phyloP scores from a whole-genome alignment of 2,329 filamentous ascomycete species.

The Venturia aucupariae region DNA sequence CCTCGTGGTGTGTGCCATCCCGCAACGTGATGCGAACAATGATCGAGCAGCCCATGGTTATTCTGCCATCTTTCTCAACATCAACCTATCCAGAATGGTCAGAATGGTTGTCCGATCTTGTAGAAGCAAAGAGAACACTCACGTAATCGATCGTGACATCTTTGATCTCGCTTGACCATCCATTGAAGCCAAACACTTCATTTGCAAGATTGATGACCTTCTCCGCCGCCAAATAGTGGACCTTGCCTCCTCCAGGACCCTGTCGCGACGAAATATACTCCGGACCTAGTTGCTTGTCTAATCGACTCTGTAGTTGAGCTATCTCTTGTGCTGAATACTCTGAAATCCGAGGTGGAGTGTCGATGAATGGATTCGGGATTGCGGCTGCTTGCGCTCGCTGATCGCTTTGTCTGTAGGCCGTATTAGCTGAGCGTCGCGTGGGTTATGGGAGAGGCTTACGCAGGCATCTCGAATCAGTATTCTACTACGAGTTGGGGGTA shows the following conservation, averaged over 20 bases:
- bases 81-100: neutral
- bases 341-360: constrained; percentile 56
- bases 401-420: constrained; percentile 8
- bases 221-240: constrained; percentile 91
- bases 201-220: constrained; percentile 95
- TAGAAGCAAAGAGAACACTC: constrained; percentile 20
- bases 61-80: constrained; percentile 44
- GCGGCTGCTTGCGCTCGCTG: constrained; percentile 3
- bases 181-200: constrained; percentile 93
- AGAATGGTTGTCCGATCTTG: constrained; percentile 3
- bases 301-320: constrained; percentile 71
- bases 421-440: neutral
- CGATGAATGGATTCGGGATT: constrained; percentile 70
- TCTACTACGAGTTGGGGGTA: neutral
- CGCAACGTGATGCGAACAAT: constrained; percentile 82
- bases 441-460: neutral
- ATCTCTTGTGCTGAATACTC: constrained; percentile 87
- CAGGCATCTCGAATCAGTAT: constrained; percentile 3
- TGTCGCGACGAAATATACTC: constrained; percentile 87
- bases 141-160: constrained; percentile 92
- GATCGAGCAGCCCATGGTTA: constrained; percentile 79
- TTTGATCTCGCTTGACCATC: constrained; percentile 93
- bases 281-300: constrained; percentile 89
- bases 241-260: constrained; percentile 73
- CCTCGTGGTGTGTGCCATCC: constrained; percentile 92